These are phyloP conservation scores for Tolypocladium ophioglossoides DNA, from an alignment of 2,329 filamentous ascomycete species.

Conservation along the genomic window DNA sequence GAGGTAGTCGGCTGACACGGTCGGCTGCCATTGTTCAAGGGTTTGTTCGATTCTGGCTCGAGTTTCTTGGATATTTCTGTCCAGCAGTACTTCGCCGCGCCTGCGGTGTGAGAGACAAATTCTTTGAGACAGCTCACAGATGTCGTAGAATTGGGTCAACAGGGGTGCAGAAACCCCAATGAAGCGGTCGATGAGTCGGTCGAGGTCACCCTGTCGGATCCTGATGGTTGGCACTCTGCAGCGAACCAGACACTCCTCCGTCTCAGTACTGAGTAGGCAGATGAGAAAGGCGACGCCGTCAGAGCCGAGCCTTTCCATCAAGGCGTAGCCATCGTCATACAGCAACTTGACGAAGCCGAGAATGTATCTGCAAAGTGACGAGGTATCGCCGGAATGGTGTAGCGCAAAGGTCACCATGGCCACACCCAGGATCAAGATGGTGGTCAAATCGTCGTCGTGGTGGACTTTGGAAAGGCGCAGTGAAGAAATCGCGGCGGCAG, in stretches of 20 bases:
- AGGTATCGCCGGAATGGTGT: neutral
- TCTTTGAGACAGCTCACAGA: neutral
- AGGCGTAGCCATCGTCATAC: neutral
- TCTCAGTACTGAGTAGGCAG: neutral
- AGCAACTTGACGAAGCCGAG: neutral
- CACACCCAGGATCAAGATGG: neutral
- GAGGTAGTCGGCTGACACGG: neutral
- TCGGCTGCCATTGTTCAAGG: neutral
- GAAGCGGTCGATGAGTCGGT: neutral
- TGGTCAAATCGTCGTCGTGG: neutral
- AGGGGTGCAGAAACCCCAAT: neutral
- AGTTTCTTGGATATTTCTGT: neutral
- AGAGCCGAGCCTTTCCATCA: neutral
- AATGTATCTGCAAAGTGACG: neutral
- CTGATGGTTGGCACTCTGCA: neutral
- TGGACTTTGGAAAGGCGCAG: neutral
- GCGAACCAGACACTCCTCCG: neutral
- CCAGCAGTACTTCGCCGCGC: too few relatives aligned
- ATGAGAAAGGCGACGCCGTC: neutral
- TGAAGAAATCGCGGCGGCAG: neutral
- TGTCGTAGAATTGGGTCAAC: neutral
- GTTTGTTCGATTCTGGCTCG: neutral
- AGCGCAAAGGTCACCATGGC: neutral
- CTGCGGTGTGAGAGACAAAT: neutral
- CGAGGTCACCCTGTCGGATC: neutral